phyloP scores from a whole-genome alignment of 1,139 yeast species.

The Geotrichum europaeum region DNA sequence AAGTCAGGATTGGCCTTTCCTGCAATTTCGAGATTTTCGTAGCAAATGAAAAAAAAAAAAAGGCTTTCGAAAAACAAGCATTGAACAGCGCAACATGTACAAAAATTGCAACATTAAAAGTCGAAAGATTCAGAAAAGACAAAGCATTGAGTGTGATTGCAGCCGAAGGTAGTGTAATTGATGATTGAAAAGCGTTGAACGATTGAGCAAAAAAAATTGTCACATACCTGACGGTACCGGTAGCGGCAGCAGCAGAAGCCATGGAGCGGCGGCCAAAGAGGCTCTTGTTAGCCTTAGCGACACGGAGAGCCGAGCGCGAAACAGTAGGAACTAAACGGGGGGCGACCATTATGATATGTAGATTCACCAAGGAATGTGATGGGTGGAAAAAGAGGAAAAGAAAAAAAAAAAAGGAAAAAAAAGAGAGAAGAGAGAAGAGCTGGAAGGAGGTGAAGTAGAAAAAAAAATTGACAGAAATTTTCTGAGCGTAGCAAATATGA shows the following conservation, averaged over 20 bases:
- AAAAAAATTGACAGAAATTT: slow-evolving; percentile 5
- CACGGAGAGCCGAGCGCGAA: slow-evolving; percentile 84
- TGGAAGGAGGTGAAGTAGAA: slow-evolving; percentile 2
- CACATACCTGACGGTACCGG: slow-evolving; percentile 89
- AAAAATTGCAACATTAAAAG: not conserved
- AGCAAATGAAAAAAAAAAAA: not conserved
- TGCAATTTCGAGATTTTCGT: not conserved
- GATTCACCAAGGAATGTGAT: slow-evolving; percentile 16
- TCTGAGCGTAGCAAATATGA: not conserved
- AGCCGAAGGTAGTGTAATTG: not conserved
- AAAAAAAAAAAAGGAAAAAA: not conserved
- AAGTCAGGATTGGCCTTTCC: not conserved
- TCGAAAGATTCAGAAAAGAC: not conserved
- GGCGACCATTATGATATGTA: slow-evolving; percentile 37
- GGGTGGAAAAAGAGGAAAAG: slow-evolving; percentile 1
- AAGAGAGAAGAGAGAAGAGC: slow-evolving; percentile 4
- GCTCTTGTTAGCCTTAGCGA: slow-evolving; percentile 71
- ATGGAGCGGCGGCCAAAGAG: slow-evolving; percentile 66
- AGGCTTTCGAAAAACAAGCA: not conserved
- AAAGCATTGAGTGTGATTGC: not conserved
- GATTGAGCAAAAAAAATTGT: not conserved
- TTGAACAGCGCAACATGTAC: not conserved
- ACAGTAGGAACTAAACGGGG: slow-evolving; percentile 90
- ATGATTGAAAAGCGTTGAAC: slow-evolving; percentile 14
- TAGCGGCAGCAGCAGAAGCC: slow-evolving; percentile 79